Percentiles rank a stretch among this genome's conserved stretches.
phyloP scores from a whole-genome alignment of 2,329 filamentous ascomycete genomes.

The Achaetomium macrosporum region DNA sequence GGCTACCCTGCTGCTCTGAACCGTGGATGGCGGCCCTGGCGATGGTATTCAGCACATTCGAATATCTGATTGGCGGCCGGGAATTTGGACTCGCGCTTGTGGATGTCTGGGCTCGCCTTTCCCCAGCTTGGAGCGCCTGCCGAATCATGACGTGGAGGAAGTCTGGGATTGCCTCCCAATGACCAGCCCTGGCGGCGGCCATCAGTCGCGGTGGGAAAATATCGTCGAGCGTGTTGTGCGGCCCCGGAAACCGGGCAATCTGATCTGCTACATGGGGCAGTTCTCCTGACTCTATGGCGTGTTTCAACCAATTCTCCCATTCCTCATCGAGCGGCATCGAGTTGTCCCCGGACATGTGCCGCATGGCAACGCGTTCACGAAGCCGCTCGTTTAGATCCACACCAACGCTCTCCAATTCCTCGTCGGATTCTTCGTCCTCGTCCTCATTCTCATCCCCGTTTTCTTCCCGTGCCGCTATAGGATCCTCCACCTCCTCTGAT shows the following conservation, averaged over 20 bases:
- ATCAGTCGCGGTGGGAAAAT: slow-evolving; percentile 49
- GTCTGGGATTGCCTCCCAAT: slow-evolving; percentile 54
- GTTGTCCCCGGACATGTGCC: slow-evolving; percentile 51
- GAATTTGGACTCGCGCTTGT: background rate
- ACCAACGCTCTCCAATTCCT: slow-evolving; percentile 53
- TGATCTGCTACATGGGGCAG: slow-evolving; percentile 44
- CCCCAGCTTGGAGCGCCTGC: slow-evolving; percentile 39
- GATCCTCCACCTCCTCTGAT: slow-evolving; percentile 6
- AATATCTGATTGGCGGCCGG: slow-evolving; percentile 14
- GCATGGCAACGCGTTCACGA: slow-evolving; percentile 55
- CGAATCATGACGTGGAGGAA: slow-evolving; percentile 49
- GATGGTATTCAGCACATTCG: slow-evolving; percentile 11
- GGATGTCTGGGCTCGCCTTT: slow-evolving; percentile 13
- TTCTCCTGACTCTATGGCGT: slow-evolving; percentile 58
- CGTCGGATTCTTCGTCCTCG: slow-evolving; percentile 39
- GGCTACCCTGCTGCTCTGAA: slow-evolving; percentile 6
- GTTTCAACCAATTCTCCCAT: slow-evolving; percentile 71
- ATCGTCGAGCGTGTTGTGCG: slow-evolving; percentile 30
- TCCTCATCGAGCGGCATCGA: slow-evolving; percentile 60
- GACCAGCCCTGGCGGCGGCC: slow-evolving; percentile 48
- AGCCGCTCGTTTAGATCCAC: slow-evolving; percentile 59
- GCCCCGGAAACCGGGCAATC: slow-evolving; percentile 32
- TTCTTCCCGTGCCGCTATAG: slow-evolving; percentile 1
- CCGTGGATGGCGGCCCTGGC: slow-evolving; percentile 9
- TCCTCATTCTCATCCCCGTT: background rate